A percentile compares a stretch with the other conserved stretches of the same genome.
Conservation (phyloP, 768 basidiomycete species). For the Amanita polypyramis region DNA sequence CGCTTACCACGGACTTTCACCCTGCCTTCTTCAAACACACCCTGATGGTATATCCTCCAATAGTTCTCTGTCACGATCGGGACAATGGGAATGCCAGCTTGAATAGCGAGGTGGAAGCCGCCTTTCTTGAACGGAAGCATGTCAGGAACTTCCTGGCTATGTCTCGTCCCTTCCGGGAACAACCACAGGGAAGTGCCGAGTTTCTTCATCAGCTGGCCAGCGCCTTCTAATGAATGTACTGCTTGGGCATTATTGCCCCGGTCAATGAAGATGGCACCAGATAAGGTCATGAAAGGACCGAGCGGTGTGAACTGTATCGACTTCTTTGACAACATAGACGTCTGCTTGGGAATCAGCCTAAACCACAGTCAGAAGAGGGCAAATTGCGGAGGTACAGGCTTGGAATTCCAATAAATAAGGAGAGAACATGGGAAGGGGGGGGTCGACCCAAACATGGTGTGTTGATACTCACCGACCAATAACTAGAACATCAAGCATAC, state of each 20-base stretch:
- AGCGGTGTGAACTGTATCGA: slow-evolving; percentile 80
- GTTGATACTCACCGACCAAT: slow-evolving; percentile 54
- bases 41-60: slow-evolving; percentile 72
- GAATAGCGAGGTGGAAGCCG: slow-evolving; percentile 91
- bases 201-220: slow-evolving; percentile 69
- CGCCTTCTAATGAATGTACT: slow-evolving; percentile 62
- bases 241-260: slow-evolving; percentile 72
- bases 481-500: slow-evolving; percentile 79
- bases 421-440: not conserved
- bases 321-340: slow-evolving; percentile 90
- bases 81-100: slow-evolving; percentile 82
- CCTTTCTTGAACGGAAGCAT: slow-evolving; percentile 95
- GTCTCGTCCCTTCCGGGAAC: slow-evolving; percentile 94
- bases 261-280: slow-evolving; percentile 88
- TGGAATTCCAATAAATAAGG: slow-evolving; percentile 7
- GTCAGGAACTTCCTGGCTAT: slow-evolving; percentile 49
- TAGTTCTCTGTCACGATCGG: slow-evolving; percentile 95
- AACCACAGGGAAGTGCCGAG: slow-evolving; percentile 76
- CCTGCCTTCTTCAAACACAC: slow-evolving; percentile 63
- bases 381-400: slow-evolving; percentile 1
- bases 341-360: slow-evolving; percentile 73
- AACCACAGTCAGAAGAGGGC: slow-evolving; percentile 5
- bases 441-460: not conserved
- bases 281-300: slow-evolving; percentile 84
- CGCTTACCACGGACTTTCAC: slow-evolving; percentile 74